These are phyloP conservation scores for Curvularia spicifera DNA, from an alignment of 2,329 filamentous ascomycete species.

Conservation along the genomic window DNA sequence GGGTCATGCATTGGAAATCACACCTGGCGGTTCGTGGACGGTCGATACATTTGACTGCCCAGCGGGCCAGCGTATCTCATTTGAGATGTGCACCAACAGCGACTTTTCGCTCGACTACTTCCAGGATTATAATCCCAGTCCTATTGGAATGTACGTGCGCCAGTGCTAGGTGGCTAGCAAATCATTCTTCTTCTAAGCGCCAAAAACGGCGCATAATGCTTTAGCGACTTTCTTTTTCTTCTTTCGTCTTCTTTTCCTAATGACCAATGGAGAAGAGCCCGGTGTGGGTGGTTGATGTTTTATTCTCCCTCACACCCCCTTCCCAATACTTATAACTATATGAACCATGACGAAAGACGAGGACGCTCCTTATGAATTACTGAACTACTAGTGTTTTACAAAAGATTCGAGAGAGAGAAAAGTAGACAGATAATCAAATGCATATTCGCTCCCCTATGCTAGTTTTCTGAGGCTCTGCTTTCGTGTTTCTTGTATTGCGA, in stretches of 20 bases:
- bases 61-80: slow-evolving; percentile 59
- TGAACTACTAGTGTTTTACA: background rate
- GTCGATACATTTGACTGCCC: slow-evolving; percentile 62
- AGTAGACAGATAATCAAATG: background rate
- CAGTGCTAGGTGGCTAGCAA: slow-evolving; percentile 23
- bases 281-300: background rate
- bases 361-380: background rate
- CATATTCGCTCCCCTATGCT: background rate
- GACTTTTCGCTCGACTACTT: slow-evolving; percentile 64
- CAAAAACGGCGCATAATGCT: too few relatives aligned
- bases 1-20: slow-evolving; percentile 51
- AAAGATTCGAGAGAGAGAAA: background rate
- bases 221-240: too few relatives aligned
- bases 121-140: slow-evolving; percentile 66
- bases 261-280: too few relatives aligned
- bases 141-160: slow-evolving; percentile 48
- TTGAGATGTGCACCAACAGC: slow-evolving; percentile 60
- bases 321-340: background rate
- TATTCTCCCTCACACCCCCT: background rate
- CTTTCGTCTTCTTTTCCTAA: too few relatives aligned
- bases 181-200: too few relatives aligned
- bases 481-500: background rate
- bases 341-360: background rate
- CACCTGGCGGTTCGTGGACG: slow-evolving; percentile 61
- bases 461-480: background rate